Evolutionary conservation across 371 early-diverging fungal genomes (phyloP).

Genomic region (Lichtheimia corymbifera): DNA sequence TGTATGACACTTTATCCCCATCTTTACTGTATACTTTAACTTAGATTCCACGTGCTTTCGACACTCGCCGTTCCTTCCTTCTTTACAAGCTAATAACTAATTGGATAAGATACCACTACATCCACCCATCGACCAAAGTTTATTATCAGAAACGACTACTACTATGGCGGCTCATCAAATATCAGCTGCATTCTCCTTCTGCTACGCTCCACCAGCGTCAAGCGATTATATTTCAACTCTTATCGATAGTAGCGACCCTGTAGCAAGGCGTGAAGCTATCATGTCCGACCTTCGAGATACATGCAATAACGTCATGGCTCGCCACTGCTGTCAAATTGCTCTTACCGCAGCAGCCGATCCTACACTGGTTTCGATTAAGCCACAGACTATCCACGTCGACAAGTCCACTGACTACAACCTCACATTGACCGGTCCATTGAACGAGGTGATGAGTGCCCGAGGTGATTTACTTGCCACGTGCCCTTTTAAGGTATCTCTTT

Average conservation of each 20-base stretch:
- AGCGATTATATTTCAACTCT: conserved; percentile 11
- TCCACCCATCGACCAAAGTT: not conserved
- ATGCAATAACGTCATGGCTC: conserved; percentile 24
- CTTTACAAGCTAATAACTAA: conserved; percentile 7
- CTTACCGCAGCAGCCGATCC: conserved; percentile 24
- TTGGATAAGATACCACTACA: conserved; percentile 8
- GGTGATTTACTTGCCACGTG: conserved; percentile 42
- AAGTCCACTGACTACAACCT: conserved; percentile 42
- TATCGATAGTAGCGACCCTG: conserved; percentile 5
- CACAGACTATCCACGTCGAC: conserved; percentile 40
- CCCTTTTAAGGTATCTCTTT: conserved; percentile 39
- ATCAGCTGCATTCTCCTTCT: conserved; percentile 27
- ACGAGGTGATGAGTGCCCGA: conserved; percentile 43
- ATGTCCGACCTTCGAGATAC: conserved; percentile 24
- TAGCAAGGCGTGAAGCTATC: conserved; percentile 10
- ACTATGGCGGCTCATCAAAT: conserved; percentile 19
- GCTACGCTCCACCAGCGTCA: conserved; percentile 28
- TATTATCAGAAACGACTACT: not conserved
- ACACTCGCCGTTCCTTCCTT: conserved; percentile 8
- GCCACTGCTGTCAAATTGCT: conserved; percentile 24
- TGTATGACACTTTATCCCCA: conserved; percentile 9
- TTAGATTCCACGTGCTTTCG: conserved; percentile 7
- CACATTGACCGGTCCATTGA: conserved; percentile 41
- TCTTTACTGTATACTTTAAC: conserved; percentile 4
- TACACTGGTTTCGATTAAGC: conserved; percentile 22